Conservation (phyloP, 345 rosid genomes). For the Salix dunnii region DNA sequence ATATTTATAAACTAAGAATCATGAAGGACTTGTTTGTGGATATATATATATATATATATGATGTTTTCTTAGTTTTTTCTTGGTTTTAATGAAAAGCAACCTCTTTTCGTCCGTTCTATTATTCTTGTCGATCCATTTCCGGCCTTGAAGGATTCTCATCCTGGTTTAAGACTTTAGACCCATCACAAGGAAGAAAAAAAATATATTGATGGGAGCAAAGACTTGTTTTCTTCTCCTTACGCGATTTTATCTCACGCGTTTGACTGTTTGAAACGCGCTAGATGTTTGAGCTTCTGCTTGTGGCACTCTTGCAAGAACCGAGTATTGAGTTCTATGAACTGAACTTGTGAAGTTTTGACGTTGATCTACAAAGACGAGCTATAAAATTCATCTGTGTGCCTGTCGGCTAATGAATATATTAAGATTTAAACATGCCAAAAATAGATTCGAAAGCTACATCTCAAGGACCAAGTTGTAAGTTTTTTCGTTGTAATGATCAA, state of each 20-base stretch:
- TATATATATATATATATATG: no score
- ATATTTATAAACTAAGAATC: not conserved
- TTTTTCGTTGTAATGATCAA: no score
- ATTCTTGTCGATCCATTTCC: not conserved
- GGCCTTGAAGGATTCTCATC: not conserved
- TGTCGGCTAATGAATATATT: no score
- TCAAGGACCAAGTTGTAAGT: no score
- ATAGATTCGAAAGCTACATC: no score
- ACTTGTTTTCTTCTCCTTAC: not conserved
- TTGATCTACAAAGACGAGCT: no score
- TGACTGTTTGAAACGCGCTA: not conserved
- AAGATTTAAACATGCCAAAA: no score
- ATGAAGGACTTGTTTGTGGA: not conserved
- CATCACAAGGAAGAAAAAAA: not conserved
- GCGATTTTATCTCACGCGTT: not conserved
- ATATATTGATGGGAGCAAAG: not conserved
- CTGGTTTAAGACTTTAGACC: not conserved
- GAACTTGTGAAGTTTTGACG: no score
- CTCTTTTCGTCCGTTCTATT: not conserved
- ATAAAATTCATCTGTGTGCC: no score
- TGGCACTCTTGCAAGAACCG: not conserved
- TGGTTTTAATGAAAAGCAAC: not conserved
- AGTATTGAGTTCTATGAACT: not conserved
- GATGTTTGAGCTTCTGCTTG: not conserved
- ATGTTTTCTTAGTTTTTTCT: not conserved